Evolutionary conservation across 2,329 filamentous ascomycete genomes (phyloP), one percentile per base, ranked within the genome.

Genomic region (Aspergillus thermomutatus): DNA sequence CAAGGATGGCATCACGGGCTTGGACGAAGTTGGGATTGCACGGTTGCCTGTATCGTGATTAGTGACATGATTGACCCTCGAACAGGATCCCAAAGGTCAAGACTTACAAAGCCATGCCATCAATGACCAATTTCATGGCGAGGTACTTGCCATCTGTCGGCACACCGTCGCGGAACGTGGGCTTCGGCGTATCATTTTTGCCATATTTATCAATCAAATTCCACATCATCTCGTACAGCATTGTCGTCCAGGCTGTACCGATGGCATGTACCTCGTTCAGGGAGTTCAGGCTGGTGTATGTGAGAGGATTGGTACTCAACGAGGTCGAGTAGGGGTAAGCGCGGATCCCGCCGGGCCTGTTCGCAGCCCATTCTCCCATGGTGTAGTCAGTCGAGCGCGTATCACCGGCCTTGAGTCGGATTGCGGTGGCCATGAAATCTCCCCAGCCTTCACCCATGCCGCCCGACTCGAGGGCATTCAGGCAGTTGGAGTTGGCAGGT

Each of bases 381-480:
- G 56, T 37, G 34, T 60, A 60, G 25, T 58, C 54, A 1, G 19
- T 56, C 0, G 45, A 27, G 23, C 50, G 58, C 0, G 54, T 59
- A 28, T 61, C 60, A 8, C 28, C 49, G 28, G 60, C 10, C 54
- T 61, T 62, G 4, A 62, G 28, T 3, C 59, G 59, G n/a, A 60
- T 57, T 3, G 56, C 56, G 1, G 54, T 57, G 2, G 53, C 56
- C 54, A 60, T 57, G 40, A 62, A 62, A 40, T 62, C 60, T 27
- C 60, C 46, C 60, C 60, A 62, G 23, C 60, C 60, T 28, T 62
- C 60, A 14, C 60, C 60, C 60, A 62, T 62, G 9, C 60, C 60
- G 17, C 56, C 58, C 2, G 60, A 55, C 21, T 62, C 60, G 17
- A 52, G 34, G 1, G 54, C 11, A 11, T 34, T 51, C 41, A 62